A percentile compares a stretch with the other conserved stretches of the same genome.
These are phyloP conservation scores for Neonectria coccinea DNA, from an alignment of 2,329 filamentous ascomycete species.

Conservation along the genomic window DNA sequence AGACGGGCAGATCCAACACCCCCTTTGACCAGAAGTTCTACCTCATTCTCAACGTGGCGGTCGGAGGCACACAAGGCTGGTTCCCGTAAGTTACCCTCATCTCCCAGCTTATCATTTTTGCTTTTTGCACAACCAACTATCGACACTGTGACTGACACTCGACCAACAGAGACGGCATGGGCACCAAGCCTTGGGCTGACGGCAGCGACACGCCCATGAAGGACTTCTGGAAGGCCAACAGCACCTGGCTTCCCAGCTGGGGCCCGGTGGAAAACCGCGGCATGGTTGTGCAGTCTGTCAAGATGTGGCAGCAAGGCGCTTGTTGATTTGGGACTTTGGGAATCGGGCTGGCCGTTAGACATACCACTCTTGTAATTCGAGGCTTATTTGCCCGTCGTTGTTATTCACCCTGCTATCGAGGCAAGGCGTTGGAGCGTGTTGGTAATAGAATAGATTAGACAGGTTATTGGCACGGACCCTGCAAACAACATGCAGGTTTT, in stretches of 20 bases:
- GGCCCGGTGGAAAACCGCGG: constrained; percentile 47
- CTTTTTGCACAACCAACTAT: background rate
- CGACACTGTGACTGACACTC: background rate
- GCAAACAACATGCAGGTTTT: background rate
- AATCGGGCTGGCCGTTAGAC: background rate
- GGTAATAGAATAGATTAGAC: background rate
- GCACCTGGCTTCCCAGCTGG: constrained; percentile 57
- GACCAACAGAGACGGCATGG: constrained; percentile 51
- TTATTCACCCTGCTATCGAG: background rate
- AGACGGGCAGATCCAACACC: constrained; percentile 52
- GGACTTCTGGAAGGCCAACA: constrained; percentile 55
- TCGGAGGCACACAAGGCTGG: constrained; percentile 61
- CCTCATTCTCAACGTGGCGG: constrained; percentile 62
- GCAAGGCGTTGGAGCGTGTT: background rate
- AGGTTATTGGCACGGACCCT: background rate
- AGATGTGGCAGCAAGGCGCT: constrained; percentile 57
- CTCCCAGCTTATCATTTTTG: background rate
- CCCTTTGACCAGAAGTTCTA: constrained; percentile 64
- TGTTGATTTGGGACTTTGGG: constrained; percentile 28
- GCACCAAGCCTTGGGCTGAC: constrained; percentile 59
- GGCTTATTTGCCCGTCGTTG: background rate
- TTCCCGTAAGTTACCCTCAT: constrained; percentile 51
- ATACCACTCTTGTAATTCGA: background rate
- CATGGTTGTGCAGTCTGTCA: constrained; percentile 57
- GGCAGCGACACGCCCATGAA: constrained; percentile 50